Evolutionary conservation across 495 filamentous ascomycete genomes (phyloP), one percentile per base, ranked within the genome.

Genomic region (Penicillium simplicissimum): DNA sequence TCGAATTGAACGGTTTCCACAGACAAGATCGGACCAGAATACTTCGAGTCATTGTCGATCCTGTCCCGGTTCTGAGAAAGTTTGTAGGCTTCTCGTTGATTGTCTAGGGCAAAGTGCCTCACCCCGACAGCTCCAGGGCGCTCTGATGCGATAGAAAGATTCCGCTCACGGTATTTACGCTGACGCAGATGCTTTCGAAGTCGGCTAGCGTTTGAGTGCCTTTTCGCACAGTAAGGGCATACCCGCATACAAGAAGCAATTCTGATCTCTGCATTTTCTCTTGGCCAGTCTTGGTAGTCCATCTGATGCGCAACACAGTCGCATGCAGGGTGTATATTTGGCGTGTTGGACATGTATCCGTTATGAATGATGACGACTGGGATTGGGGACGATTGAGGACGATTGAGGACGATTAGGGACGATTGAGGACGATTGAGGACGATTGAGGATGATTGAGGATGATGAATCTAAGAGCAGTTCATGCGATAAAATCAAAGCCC

Each of bases 241-340:
- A 62, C 34, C 17, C 60, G 45, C 60, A 62, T 62, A 51, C 60
- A 62, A 33, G 53, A 56, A 23, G 59, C n/a, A 33, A 57, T 21
- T 52, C 60, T 33, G 5, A 63, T 56, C 48, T 48, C 33, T 47
- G 55, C 60, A 52, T 63, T 63, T 40, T 52, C 56, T 37, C 55
- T 25, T 0, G 54, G 60, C 60, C 55, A 63, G 28, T 52, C 9
- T 6, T 52, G 3, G n/a, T 52, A 37, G 43, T 23, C 19, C n/a
- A 1, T 47, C 38, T 57, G 55, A 34, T 57, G 55, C 13, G 23
- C 37, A 47, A 47, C 40, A 34, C 40, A 57, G 37, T 57, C 38
- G 23, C 55, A 57, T 13, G 14, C 25, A 47, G 37, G 55, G 38
- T 57, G 55, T 47, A 57, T 34, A 55, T 38, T 38, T 45, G 23